Percentiles rank a stretch among this genome's conserved stretches.
phyloP scores from a whole-genome alignment of 2,329 filamentous ascomycete genomes.

The Dactylonectria macrodidyma region DNA sequence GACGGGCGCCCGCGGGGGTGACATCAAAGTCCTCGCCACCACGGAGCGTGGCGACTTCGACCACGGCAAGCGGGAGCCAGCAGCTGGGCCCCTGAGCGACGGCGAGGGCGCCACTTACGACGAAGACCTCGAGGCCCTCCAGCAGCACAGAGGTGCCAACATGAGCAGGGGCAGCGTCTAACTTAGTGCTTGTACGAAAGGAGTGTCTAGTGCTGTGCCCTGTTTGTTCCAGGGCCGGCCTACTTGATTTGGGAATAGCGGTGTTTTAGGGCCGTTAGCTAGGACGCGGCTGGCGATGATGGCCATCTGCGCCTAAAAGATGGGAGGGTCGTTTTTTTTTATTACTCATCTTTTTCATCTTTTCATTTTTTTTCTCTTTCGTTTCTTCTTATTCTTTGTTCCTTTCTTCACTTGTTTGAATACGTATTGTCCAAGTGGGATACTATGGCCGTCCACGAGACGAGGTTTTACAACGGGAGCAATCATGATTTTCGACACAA shows the following conservation, averaged over 20 bases:
- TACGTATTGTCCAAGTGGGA: constrained; percentile 23
- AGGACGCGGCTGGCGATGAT: constrained; percentile 40
- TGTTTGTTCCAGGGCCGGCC: constrained; percentile 23
- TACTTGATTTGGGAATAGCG: constrained; percentile 41
- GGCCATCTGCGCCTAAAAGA: constrained; percentile 27
- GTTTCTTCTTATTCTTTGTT: too few species aligned
- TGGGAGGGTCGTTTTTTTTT: constrained; percentile 8
- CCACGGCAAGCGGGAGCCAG: constrained; percentile 53
- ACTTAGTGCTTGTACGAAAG: too few species aligned
- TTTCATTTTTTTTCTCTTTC: too few species aligned
- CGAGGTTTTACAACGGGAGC: constrained; percentile 11
- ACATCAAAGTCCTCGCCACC: constrained; percentile 56
- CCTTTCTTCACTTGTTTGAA: constrained; percentile 10
- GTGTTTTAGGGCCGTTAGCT: constrained; percentile 27
- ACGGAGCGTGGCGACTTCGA: constrained; percentile 59
- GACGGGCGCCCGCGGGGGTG: constrained; percentile 51
- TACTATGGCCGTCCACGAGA: constrained; percentile 14
- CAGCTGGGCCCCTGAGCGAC: constrained; percentile 61
- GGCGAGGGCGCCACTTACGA: constrained; percentile 62
- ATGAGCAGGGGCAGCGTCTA: constrained; percentile 65
- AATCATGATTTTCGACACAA: constrained; percentile 16
- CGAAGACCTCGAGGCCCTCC: constrained; percentile 57
- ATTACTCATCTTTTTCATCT: background rate
- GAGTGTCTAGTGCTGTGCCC: constrained; percentile 16
- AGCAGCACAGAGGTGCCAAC: constrained; percentile 51